These are phyloP conservation scores for Wickerhamomyces mucosus DNA, from an alignment of 805 yeast genomes.

Conservation along the genomic window DNA sequence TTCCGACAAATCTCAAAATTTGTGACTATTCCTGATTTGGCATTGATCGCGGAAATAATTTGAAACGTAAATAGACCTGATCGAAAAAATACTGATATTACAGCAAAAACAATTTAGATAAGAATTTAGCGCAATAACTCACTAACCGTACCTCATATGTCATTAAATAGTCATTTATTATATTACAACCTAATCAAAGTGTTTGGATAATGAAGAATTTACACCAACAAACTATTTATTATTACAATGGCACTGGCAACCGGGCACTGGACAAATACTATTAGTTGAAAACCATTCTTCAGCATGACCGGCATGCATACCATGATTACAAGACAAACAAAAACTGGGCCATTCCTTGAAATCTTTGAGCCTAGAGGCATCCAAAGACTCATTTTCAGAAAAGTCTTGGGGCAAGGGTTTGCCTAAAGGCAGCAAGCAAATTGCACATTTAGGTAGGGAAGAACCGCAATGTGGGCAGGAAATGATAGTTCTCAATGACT, in stretches of 20 bases:
- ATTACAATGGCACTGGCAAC: conserved; percentile 78
- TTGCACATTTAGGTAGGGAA: conserved; percentile 83
- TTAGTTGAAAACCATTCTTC: conserved; percentile 92
- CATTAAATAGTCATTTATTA: too few species aligned
- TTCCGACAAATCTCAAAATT: not conserved
- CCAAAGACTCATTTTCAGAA: conserved; percentile 5
- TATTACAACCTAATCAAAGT: too few species aligned
- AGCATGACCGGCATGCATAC: conserved; percentile 92
- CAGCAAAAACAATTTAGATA: too few species aligned
- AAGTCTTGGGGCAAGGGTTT: conserved; percentile 37
- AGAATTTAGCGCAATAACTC: too few species aligned
- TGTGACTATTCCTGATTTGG: not conserved
- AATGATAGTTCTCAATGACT: conserved; percentile 6
- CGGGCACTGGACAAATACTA: conserved; percentile 88
- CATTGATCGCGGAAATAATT: not conserved
- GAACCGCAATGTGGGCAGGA: conserved; percentile 81
- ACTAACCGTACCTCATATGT: too few species aligned
- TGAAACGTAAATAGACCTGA: too few species aligned
- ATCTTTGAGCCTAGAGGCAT: conserved; percentile 15
- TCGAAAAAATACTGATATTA: too few species aligned
- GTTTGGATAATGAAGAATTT: too few species aligned
- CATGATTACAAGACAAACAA: conserved; percentile 86
- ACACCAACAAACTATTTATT: too few species aligned
- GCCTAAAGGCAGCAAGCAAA: conserved; percentile 77
- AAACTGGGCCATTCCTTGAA: conserved; percentile 85